Percentiles rank a stretch among this genome's conserved stretches.
Conservation (phyloP, 192 early-diverging fungal species). For the Pilobolus umbonatus region DNA sequence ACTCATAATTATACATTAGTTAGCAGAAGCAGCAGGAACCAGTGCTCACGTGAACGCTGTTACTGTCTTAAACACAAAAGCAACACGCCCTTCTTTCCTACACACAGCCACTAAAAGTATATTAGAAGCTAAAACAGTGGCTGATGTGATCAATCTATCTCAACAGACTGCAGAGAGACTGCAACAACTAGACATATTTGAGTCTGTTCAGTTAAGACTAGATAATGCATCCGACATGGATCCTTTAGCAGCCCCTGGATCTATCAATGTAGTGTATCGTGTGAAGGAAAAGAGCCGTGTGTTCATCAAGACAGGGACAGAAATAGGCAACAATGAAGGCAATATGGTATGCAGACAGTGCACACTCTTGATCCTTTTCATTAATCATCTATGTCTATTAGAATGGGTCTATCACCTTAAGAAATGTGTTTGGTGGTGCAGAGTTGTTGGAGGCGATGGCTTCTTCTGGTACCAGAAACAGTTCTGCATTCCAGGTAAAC, state of each 20-base stretch:
- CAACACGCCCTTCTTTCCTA: conserved; percentile 47
- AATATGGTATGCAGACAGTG: conserved; percentile 59
- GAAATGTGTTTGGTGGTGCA: conserved; percentile 86
- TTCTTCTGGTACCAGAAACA: conserved; percentile 71
- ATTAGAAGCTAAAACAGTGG: conserved; percentile 49
- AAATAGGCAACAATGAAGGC: conserved; percentile 86
- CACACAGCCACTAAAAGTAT: conserved; percentile 33
- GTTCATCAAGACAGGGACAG: conserved; percentile 81
- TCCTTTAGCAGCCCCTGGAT: conserved; percentile 36
- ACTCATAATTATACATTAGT: conserved; percentile 4
- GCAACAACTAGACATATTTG: conserved; percentile 65
- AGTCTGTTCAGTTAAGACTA: conserved; percentile 58
- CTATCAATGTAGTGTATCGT: conserved; percentile 67
- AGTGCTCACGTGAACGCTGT: conserved; percentile 30
- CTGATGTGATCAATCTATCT: conserved; percentile 54
- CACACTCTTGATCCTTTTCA: too few species aligned
- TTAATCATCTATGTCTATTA: conserved; percentile 14
- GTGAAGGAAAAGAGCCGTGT: conserved; percentile 71
- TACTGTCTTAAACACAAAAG: conserved; percentile 15
- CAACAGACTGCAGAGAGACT: conserved; percentile 53
- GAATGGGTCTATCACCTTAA: conserved; percentile 63
- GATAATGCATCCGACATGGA: conserved; percentile 49
- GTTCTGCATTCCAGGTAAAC: conserved; percentile 54
- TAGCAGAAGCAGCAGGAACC: conserved; percentile 14
- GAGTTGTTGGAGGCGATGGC: conserved; percentile 74